Percentiles rank a stretch among this genome's conserved stretches.
Conservation (phyloP, 1,284 basidiomycete species). For the Boletus sp. region DNA sequence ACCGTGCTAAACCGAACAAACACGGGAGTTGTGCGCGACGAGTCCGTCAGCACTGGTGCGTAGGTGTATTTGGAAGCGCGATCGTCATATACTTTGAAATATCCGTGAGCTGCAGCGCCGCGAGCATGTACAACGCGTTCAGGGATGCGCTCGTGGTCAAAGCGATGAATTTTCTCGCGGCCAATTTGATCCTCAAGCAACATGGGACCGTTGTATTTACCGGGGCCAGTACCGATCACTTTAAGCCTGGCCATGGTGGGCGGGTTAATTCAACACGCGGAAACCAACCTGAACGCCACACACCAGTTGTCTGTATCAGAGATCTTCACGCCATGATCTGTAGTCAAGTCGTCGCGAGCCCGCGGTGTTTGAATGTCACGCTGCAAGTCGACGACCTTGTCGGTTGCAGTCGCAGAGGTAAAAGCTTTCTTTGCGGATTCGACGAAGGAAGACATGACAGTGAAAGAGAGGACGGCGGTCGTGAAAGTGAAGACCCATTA, state of each 20-base stretch:
- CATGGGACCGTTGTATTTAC: conserved; percentile 45
- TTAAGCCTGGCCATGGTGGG: conserved; percentile 44
- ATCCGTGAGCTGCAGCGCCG: conserved; percentile 77
- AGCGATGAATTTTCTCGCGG: conserved; percentile 70
- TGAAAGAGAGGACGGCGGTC: not conserved
- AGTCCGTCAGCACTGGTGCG: conserved; percentile 68
- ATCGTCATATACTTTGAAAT: conserved; percentile 70
- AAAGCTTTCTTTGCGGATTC: conserved; percentile 17
- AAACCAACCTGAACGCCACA: conserved; percentile 16
- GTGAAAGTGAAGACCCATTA: not conserved
- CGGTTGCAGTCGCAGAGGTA: conserved; percentile 8
- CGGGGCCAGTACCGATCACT: conserved; percentile 37
- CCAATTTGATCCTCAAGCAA: conserved; percentile 66
- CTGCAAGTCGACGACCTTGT: conserved; percentile 40
- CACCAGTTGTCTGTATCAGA: conserved; percentile 66
- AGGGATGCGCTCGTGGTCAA: conserved; percentile 85
- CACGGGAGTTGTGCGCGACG: conserved; percentile 64
- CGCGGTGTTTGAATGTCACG: conserved; percentile 40
- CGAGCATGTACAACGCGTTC: conserved; percentile 75
- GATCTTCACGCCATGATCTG: conserved; percentile 58
- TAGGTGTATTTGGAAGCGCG: conserved; percentile 60
- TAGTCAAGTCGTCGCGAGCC: conserved; percentile 45
- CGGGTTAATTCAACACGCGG: conserved; percentile 3
- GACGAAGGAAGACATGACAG: conserved; percentile 22
- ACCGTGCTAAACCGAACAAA: conserved; percentile 84